Conservation (phyloP, 805 yeast genomes). For the Ogataea angusta region DNA sequence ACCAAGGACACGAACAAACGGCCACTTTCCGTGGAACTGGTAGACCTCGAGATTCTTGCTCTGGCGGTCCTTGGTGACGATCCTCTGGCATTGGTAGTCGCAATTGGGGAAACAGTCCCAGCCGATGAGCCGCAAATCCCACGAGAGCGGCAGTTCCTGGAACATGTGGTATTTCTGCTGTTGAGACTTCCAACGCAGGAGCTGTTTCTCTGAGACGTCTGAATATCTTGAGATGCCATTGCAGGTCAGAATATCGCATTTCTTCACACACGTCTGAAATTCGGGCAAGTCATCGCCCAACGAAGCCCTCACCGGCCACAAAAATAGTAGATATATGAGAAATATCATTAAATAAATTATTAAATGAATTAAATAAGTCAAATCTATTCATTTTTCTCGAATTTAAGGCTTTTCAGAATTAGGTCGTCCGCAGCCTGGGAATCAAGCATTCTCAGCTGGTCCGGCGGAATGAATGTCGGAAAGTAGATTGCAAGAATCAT, state of each 20-base stretch:
- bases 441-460: constrained; percentile 64
- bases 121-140: constrained; percentile 42
- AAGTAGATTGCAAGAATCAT: constrained; percentile 62
- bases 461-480: constrained; percentile 57
- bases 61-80: constrained; percentile 57
- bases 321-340: neutral
- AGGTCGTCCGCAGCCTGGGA: constrained; percentile 34
- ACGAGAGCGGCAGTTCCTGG: constrained; percentile 38
- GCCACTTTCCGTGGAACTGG: constrained; percentile 99
- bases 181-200: constrained; percentile 25
- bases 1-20: constrained; percentile 73
- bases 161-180: constrained; percentile 38
- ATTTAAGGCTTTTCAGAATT: constrained; percentile 29
- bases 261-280: constrained; percentile 51
- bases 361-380: too few species aligned
- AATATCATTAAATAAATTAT: constrained; percentile 1
- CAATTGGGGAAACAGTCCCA: constrained; percentile 84
- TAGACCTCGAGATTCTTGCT: constrained; percentile 48
- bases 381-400: constrained; percentile 9
- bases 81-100: constrained; percentile 89
- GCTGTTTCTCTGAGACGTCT: constrained; percentile 23
- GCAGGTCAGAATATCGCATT: constrained; percentile 42
- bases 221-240: constrained; percentile 22
- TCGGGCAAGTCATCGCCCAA: constrained; percentile 61
- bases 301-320: constrained; percentile 36